A percentile compares a stretch with the other conserved stretches of the same genome.
Evolutionary conservation across 2,329 filamentous ascomycete species (phyloP).

Genomic region (Anisogramma anomala): DNA sequence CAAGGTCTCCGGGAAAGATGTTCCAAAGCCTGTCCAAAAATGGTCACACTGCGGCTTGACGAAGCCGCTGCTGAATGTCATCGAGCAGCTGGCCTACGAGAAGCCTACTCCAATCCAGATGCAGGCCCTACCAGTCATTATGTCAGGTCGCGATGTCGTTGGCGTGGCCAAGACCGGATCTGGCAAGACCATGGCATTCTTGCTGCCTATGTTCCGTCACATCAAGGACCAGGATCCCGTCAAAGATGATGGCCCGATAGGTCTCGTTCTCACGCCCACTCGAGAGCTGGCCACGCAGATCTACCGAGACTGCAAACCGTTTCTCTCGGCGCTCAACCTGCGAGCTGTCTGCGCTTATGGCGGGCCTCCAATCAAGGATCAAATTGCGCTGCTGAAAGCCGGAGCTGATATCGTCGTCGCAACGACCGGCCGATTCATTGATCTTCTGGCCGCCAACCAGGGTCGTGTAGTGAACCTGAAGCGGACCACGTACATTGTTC

Average conservation of each 20-base stretch:
- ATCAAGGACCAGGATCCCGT: slow-evolving; percentile 86
- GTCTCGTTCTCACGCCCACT: slow-evolving; percentile 85
- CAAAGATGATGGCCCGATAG: slow-evolving; percentile 77
- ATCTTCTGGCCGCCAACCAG: slow-evolving; percentile 83
- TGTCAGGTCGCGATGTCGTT: slow-evolving; percentile 92
- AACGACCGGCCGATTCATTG: slow-evolving; percentile 90
- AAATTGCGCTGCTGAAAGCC: slow-evolving; percentile 92
- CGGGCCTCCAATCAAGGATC: slow-evolving; percentile 89
- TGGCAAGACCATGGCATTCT: slow-evolving; percentile 91
- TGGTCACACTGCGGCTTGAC: slow-evolving; percentile 94
- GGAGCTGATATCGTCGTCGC: slow-evolving; percentile 92
- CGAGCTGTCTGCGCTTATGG: slow-evolving; percentile 89
- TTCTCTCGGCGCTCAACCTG: slow-evolving; percentile 74
- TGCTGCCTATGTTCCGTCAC: slow-evolving; percentile 94
- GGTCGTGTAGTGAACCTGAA: slow-evolving; percentile 87
- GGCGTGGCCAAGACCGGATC: slow-evolving; percentile 96
- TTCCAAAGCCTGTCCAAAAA: slow-evolving; percentile 88
- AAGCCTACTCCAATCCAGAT: slow-evolving; percentile 89
- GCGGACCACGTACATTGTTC: slow-evolving; percentile 83
- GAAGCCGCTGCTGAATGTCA: slow-evolving; percentile 74
- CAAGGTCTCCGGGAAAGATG: slow-evolving; percentile 77
- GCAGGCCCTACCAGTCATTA: slow-evolving; percentile 87
- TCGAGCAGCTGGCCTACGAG: slow-evolving; percentile 71
- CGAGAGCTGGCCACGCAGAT: slow-evolving; percentile 91
- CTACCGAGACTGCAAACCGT: slow-evolving; percentile 87